Base-by-base conservation (phyloP, 2,329 filamentous ascomycete genomes). In the Phyllosticta capitalensis region DNA sequence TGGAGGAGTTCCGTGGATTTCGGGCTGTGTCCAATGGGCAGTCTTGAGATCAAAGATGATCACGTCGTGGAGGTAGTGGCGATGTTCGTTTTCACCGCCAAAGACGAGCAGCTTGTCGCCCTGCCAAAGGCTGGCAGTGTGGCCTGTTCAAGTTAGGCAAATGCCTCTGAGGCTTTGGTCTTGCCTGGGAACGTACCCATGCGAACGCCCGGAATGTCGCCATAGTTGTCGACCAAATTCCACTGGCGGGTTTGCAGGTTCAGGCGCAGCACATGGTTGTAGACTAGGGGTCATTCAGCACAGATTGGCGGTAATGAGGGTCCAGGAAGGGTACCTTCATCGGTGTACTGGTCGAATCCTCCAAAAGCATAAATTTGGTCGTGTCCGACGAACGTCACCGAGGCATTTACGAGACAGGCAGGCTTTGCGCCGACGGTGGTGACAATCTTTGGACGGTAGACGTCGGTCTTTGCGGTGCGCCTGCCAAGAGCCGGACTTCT, bases 331-430 rank as follows among this genome's bases (percentile, higher is more conserved):
- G 52, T 63, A 82, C 81, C 89, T 78, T 99, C 94, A 72, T 99
- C 94, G 0, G 94, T 99, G 71, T 96, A 97, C 74, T 97, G 92
- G 71, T 99, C 94, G 69, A 99, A 99, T 19, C 94, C 94, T 51
- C 94, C 94, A 78, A 99, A 99, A 10, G 92, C 94, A 74, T 95
- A 97, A 67, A 99, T 97, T 74, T 94, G 86, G 72, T 97, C 94
- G 75, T 96, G 94, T 61, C 92, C 92, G 69, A 94, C 96, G 73
- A 96, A 96, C n/a, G 94, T 99, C 62, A 97, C 92, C 0, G 94
- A 97, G 56, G 94, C 94, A 78, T 99, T 99, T 65, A 99, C 92
- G 55, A 99, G 81, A 70, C 92, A 97, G 38, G 94, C 92, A 45
- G 94, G 94, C 65, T 92, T 84, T 74, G 79, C 77, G 60, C 78